Percentiles rank a stretch among this genome's conserved stretches.
Conservation (phyloP, 1,284 basidiomycete species). For the Apiotrichum montevideense region DNA sequence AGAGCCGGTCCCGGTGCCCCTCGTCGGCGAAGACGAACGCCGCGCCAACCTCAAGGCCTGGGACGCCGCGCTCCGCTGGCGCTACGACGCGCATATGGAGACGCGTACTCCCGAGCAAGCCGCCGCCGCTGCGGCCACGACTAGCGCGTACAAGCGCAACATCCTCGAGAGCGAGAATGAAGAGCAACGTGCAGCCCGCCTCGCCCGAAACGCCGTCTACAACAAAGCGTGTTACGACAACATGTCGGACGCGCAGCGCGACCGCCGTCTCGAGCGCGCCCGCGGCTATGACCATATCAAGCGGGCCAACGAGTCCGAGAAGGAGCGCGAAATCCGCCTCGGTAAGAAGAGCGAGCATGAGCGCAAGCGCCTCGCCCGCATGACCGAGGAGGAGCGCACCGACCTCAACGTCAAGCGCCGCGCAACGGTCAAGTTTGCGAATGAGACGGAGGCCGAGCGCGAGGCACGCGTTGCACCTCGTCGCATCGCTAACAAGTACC, state of each 20-base stretch:
- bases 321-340: background rate
- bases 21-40: background rate
- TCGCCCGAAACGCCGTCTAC: background rate
- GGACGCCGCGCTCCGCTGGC: background rate
- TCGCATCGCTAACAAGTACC: background rate
- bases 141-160: background rate
- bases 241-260: background rate
- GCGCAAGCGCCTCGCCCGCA: background rate
- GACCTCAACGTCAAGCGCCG: background rate
- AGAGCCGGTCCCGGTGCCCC: background rate
- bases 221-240: background rate
- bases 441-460: background rate
- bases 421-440: background rate
- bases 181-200: background rate
- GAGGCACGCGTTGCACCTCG: background rate
- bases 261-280: background rate
- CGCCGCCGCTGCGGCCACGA: no score
- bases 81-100: no score
- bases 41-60: background rate
- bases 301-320: background rate
- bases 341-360: background rate
- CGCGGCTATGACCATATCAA: background rate
- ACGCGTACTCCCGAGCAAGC: no score
- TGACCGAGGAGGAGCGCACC: background rate
- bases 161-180: background rate